A percentile compares a stretch with the other conserved stretches of the same genome.
phyloP scores from a whole-genome alignment of 495 filamentous ascomycete species.

The Glutinoglossum americanum region DNA sequence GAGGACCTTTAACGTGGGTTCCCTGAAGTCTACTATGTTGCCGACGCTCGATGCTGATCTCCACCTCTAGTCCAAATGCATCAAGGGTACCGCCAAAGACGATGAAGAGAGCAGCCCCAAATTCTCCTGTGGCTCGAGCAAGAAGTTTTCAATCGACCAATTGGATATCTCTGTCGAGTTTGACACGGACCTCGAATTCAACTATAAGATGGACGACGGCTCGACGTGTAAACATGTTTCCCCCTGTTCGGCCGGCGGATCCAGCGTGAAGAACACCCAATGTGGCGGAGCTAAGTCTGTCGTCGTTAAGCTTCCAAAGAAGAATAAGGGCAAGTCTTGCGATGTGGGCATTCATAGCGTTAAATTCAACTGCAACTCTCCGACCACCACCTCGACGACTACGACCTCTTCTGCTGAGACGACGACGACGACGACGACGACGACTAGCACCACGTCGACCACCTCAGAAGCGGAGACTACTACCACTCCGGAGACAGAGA shows the following conservation, averaged over 20 bases:
- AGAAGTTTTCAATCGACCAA: slow-evolving; percentile 45
- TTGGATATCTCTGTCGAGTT: slow-evolving; percentile 51
- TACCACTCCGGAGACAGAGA: no score
- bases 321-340: slow-evolving; percentile 33
- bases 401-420: background rate
- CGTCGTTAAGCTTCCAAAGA: slow-evolving; percentile 44
- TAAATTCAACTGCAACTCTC: slow-evolving; percentile 53
- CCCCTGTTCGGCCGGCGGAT: slow-evolving; percentile 39
- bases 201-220: slow-evolving; percentile 60
- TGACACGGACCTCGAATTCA: slow-evolving; percentile 55
- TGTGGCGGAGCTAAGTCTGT: slow-evolving; percentile 79
- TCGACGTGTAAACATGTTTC: slow-evolving; percentile 54
- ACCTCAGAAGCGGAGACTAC: background rate
- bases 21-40: slow-evolving; percentile 11
- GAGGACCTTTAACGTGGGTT: slow-evolving; percentile 15
- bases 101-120: slow-evolving; percentile 13
- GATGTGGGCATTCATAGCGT: slow-evolving; percentile 55
- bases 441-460: background rate
- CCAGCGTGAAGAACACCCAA: slow-evolving; percentile 54
- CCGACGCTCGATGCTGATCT: slow-evolving; percentile 14
- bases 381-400: background rate
- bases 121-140: slow-evolving; percentile 18
- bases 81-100: slow-evolving; percentile 26
- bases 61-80: slow-evolving; percentile 33
- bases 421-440: background rate